Evolutionary conservation across 169 alveolate species (phyloP).

Genomic region (Nephromyces sp.): DNA sequence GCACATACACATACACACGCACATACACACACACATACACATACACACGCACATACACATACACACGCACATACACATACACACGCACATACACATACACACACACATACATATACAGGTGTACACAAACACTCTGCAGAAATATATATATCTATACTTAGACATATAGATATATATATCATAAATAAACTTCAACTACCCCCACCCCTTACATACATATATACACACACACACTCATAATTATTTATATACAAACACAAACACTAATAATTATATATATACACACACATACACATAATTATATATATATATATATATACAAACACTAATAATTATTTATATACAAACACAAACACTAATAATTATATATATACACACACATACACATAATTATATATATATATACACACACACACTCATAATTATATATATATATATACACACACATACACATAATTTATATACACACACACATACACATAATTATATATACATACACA

Average conservation of each 20-base stretch:
- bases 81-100: not conserved
- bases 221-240: too few relatives aligned
- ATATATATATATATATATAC: conserved; percentile 3
- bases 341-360: not conserved
- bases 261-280: not conserved
- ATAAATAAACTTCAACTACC: not conserved
- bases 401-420: too few relatives aligned
- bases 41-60: not conserved
- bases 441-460: too few relatives aligned
- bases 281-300: too few relatives aligned
- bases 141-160: not conserved
- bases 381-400: too few relatives aligned
- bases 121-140: not conserved
- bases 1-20: too few relatives aligned
- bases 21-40: too few relatives aligned
- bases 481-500: too few relatives aligned
- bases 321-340: not conserved
- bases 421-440: too few relatives aligned
- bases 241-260: not conserved
- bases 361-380: not conserved
- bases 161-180: not conserved
- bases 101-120: not conserved
- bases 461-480: too few relatives aligned
- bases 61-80: not conserved
- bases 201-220: not conserved